Conservation (phyloP, 192 early-diverging fungal species). For the Phlyctochytrium planicorne region DNA sequence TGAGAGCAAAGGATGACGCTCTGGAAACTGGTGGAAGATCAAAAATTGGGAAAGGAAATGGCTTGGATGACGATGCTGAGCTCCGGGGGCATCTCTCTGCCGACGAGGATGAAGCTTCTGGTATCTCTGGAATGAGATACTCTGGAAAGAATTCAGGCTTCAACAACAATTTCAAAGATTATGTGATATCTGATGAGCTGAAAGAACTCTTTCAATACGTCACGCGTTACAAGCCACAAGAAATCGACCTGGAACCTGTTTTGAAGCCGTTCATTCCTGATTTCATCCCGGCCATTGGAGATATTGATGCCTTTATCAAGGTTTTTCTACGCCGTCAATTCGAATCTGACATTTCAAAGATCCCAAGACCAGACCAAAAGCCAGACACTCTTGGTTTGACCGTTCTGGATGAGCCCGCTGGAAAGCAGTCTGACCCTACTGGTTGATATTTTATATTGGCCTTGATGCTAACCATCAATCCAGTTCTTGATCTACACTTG, state of each 20-base stretch:
- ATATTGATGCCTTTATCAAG: conserved; percentile 67
- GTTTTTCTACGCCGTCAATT: conserved; percentile 17
- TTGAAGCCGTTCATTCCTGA: conserved; percentile 60
- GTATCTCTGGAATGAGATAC: background rate
- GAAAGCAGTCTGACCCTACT: conserved; percentile 52
- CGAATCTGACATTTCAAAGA: conserved; percentile 25
- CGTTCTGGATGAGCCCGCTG: conserved; percentile 53
- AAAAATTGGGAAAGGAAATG: background rate
- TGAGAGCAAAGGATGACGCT: background rate
- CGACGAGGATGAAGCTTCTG: conserved; percentile 8
- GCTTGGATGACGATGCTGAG: conserved; percentile 20
- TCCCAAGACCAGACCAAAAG: conserved; percentile 46
- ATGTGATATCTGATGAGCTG: conserved; percentile 38
- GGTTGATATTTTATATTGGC: conserved; percentile 26
- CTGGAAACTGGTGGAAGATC: background rate
- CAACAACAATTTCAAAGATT: background rate
- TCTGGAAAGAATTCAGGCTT: background rate
- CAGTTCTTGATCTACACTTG: conserved; percentile 56
- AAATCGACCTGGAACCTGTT: conserved; percentile 52
- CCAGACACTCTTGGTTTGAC: conserved; percentile 48
- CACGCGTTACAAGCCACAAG: conserved; percentile 48
- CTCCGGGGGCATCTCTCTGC: conserved; percentile 2
- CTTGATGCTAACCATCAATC: background rate
- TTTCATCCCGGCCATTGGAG: conserved; percentile 61
- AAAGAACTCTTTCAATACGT: conserved; percentile 55